phyloP scores from a whole-genome alignment of 176 grass and related monocot genomes.

The Phoenix roebelenii region DNA sequence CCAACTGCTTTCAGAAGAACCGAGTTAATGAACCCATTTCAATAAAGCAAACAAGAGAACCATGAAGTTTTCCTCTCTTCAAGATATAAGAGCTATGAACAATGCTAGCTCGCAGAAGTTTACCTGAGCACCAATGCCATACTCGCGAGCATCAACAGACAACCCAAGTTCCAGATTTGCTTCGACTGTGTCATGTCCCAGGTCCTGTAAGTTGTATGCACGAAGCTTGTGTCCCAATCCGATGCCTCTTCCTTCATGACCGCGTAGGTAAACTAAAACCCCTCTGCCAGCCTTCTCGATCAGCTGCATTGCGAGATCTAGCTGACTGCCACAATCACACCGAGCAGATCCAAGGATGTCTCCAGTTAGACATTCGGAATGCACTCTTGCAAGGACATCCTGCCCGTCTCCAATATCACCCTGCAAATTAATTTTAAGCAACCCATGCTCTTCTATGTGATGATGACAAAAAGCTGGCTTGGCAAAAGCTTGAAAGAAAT shows the following conservation, averaged over 20 bases:
- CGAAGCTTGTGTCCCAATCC: constrained; percentile 79
- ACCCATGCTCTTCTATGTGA: background rate
- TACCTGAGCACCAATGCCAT: constrained; percentile 95
- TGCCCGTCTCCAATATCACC: constrained; percentile 59
- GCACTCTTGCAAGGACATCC: constrained; percentile 76
- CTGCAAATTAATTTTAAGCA: constrained; percentile 18
- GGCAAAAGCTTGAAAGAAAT: too few relatives aligned
- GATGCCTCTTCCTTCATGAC: constrained; percentile 91
- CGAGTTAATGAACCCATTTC: too few relatives aligned
- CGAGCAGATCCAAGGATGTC: constrained; percentile 78
- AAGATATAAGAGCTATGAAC: background rate
- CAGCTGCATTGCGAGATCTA: constrained; percentile 65
- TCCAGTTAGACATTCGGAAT: constrained; percentile 87
- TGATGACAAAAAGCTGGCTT: too few relatives aligned
- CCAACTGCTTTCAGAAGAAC: too few relatives aligned
- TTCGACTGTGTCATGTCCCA: constrained; percentile 80
- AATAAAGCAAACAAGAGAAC: too few relatives aligned
- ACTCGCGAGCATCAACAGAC: constrained; percentile 76
- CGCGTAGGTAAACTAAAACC: constrained; percentile 78
- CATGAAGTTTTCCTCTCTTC: too few relatives aligned
- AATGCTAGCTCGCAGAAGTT: background rate
- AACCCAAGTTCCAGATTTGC: constrained; percentile 91
- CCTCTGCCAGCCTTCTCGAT: constrained; percentile 82
- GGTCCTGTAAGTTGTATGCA: constrained; percentile 84
- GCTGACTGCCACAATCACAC: constrained; percentile 81